These are phyloP conservation scores for Phialophora tarda DNA, from an alignment of 2,329 filamentous ascomycete species.

Conservation along the genomic window DNA sequence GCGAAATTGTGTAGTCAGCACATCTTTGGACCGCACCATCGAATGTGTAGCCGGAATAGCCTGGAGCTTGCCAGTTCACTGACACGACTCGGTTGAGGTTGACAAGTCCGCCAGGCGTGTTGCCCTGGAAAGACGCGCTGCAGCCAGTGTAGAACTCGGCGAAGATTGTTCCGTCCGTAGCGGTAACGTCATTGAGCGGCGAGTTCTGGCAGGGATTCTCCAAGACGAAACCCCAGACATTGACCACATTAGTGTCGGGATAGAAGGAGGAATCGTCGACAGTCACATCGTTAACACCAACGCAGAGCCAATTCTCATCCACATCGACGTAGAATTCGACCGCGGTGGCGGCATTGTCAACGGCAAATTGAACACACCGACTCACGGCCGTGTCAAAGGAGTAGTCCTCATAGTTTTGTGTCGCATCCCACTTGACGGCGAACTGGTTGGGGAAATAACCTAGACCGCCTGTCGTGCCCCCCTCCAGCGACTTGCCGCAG, in stretches of 20 bases:
- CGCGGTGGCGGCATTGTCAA: slow-evolving; percentile 10
- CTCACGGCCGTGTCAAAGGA: slow-evolving; percentile 14
- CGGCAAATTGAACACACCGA: slow-evolving; percentile 12
- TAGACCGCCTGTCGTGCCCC: slow-evolving; percentile 6
- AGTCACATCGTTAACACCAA: slow-evolving; percentile 12
- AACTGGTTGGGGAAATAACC: slow-evolving; percentile 12
- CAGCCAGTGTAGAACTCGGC: slow-evolving; percentile 19
- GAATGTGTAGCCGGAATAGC: slow-evolving; percentile 15
- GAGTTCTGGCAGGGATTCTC: slow-evolving; percentile 20
- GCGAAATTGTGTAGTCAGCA: slow-evolving; percentile 6
- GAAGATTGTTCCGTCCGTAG: slow-evolving; percentile 15
- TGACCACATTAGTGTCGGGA: slow-evolving; percentile 6
- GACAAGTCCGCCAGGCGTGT: slow-evolving; percentile 13
- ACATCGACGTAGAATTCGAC: slow-evolving; percentile 19
- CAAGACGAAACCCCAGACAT: slow-evolving; percentile 19
- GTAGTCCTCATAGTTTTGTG: slow-evolving; percentile 9
- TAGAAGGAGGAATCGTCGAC: slow-evolving; percentile 12
- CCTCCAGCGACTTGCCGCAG: slow-evolving; percentile 15
- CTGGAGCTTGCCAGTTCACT: slow-evolving; percentile 15
- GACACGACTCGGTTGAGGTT: slow-evolving; percentile 19
- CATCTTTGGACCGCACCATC: slow-evolving; percentile 10
- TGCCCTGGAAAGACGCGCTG: slow-evolving; percentile 18
- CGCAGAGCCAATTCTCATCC: slow-evolving; percentile 18
- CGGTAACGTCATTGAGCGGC: slow-evolving; percentile 12
- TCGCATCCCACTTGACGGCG: slow-evolving; percentile 10